Evolutionary conservation across 345 rosid genomes (phyloP).

Genomic region (Populus davidiana): DNA sequence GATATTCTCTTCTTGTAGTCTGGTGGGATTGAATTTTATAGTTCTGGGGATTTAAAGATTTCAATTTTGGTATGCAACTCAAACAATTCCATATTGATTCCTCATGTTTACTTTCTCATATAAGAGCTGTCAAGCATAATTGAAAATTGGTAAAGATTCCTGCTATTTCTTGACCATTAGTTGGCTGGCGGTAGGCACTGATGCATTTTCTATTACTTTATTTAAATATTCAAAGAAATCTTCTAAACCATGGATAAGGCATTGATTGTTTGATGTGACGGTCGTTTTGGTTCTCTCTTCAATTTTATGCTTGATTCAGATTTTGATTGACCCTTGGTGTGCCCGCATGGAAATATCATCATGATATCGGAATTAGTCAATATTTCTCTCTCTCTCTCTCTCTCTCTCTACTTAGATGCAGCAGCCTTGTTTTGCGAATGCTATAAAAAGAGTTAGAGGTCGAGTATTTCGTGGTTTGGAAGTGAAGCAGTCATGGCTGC

Average conservation of each 20-base stretch:
- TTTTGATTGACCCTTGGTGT: not conserved
- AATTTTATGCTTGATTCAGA: not conserved
- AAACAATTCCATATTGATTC: not conserved
- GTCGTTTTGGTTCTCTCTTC: not conserved
- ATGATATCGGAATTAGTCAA: not conserved
- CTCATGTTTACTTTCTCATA: not conserved
- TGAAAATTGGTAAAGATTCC: not conserved
- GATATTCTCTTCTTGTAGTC: not conserved
- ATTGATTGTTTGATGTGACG: not conserved
- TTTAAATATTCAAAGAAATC: not conserved
- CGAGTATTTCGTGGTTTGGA: not conserved
- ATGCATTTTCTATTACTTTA: not conserved
- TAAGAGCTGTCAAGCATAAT: not conserved
- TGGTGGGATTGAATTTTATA: not conserved
- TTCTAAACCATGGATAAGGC: not conserved
- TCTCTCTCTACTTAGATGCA: not conserved
- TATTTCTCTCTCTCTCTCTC: not conserved
- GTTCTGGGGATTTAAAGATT: not conserved
- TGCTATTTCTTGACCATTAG: not conserved
- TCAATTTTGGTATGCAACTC: not conserved
- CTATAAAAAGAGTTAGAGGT: not conserved
- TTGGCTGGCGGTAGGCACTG: constrained; percentile 8
- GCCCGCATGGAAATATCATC: not conserved
- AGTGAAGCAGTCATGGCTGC: not conserved
- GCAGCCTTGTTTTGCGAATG: not conserved